A percentile compares a stretch with the other conserved stretches of the same genome.
Conservation (phyloP, 768 basidiomycete species). For the Trametes maxima region DNA sequence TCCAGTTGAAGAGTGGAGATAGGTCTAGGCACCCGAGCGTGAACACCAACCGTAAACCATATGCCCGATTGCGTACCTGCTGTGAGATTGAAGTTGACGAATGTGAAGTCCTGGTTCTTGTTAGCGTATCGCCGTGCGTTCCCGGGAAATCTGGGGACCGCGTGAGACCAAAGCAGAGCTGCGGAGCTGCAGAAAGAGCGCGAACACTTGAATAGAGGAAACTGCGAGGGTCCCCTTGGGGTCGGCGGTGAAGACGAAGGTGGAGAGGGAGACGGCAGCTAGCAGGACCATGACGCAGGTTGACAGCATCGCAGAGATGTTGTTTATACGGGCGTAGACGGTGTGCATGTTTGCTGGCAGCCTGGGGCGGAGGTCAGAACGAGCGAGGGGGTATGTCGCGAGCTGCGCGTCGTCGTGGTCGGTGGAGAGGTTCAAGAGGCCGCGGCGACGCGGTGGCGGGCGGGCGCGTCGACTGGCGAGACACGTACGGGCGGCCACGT, state of each 20-base stretch:
- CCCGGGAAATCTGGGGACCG: slow-evolving; percentile 27
- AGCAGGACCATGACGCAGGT: slow-evolving; percentile 75
- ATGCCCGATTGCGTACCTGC: slow-evolving; percentile 56
- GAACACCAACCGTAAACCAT: background rate
- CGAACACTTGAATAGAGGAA: slow-evolving; percentile 78
- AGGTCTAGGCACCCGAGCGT: slow-evolving; percentile 55
- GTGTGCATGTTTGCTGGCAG: slow-evolving; percentile 59
- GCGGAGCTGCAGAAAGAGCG: slow-evolving; percentile 15
- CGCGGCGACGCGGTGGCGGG: background rate
- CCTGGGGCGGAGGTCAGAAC: background rate
- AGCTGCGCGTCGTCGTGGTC: background rate
- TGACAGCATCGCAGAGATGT: slow-evolving; percentile 70
- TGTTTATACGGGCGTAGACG: slow-evolving; percentile 70
- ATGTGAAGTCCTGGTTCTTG: slow-evolving; percentile 73
- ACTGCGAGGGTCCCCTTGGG: slow-evolving; percentile 61
- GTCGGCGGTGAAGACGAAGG: slow-evolving; percentile 61
- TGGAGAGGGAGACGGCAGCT: slow-evolving; percentile 70
- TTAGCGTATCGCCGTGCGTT: slow-evolving; percentile 50
- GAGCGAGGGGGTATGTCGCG: background rate
- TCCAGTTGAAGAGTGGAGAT: slow-evolving; percentile 87
- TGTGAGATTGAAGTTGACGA: slow-evolving; percentile 78
- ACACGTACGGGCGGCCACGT: slow-evolving; percentile 15
- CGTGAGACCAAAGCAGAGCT: background rate
- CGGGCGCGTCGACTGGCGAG: background rate
- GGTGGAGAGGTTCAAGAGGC: background rate